Evolutionary conservation across 345 rosid genomes (phyloP).

Genomic region (Laguncularia racemosa): DNA sequence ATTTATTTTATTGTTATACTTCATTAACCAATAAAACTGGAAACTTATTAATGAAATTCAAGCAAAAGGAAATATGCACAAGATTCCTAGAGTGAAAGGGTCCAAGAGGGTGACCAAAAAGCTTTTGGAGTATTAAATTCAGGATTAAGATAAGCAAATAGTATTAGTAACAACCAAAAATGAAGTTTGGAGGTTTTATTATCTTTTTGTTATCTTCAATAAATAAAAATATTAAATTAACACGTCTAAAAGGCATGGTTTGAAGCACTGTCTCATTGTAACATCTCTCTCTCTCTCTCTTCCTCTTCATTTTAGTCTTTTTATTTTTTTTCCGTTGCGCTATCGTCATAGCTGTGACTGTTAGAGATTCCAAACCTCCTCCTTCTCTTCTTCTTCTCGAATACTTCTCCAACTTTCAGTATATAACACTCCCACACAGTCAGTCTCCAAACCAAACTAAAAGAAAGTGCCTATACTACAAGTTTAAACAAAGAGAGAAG

Average conservation of each 20-base stretch:
- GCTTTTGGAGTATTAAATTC: too few relatives aligned
- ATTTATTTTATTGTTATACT: too few relatives aligned
- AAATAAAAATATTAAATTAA: constrained; percentile 2
- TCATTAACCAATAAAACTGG: too few relatives aligned
- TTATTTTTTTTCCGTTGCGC: too few relatives aligned
- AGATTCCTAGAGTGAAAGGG: too few relatives aligned
- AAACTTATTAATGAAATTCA: too few relatives aligned
- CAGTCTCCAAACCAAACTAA: too few relatives aligned
- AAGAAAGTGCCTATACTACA: too few relatives aligned
- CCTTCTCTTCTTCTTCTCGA: neutral
- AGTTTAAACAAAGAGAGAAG: neutral
- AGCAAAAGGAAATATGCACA: too few relatives aligned
- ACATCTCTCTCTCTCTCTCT: constrained; percentile 11
- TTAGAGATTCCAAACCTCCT: neutral
- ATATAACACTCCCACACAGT: too few relatives aligned
- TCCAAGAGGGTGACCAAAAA: neutral
- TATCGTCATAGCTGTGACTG: too few relatives aligned
- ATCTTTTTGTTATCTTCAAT: too few relatives aligned
- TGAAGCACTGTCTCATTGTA: constrained; percentile 15
- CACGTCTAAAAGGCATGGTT: neutral
- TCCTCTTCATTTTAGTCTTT: neutral
- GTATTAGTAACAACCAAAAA: neutral
- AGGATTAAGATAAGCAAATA: neutral
- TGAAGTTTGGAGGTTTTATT: neutral
- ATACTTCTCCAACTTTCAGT: neutral